Conservation (phyloP, 2,329 filamentous ascomycete species). For the Daldinia eschscholtzii region DNA sequence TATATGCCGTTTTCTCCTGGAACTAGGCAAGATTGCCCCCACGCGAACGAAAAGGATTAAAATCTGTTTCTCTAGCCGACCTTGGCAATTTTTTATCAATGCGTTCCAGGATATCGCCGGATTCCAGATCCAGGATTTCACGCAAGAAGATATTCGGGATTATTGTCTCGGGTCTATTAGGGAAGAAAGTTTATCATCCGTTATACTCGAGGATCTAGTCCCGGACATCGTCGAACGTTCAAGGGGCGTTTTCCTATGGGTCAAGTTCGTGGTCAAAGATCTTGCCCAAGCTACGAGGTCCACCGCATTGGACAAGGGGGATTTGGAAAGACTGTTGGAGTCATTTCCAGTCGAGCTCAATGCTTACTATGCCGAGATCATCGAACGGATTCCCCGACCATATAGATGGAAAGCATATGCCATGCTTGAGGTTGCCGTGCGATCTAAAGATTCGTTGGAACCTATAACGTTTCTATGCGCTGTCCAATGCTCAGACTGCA, state of each 20-base stretch:
- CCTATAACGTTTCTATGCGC: conserved; percentile 6
- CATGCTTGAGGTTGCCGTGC: conserved; percentile 18
- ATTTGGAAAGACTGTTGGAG: conserved; percentile 15
- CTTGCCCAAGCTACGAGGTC: conserved; percentile 14
- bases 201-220: conserved; percentile 1
- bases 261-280: conserved; percentile 33
- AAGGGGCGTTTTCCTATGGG: conserved; percentile 41
- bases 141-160: conserved; percentile 36
- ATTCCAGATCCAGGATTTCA: conserved; percentile 36
- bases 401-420: conserved; percentile 29
- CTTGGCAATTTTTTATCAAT: conserved; percentile 31
- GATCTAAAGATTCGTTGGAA: background rate
- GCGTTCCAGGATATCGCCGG: conserved; percentile 9
- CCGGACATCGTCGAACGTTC: conserved; percentile 25
- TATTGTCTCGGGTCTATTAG: conserved; percentile 31
- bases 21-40: conserved; percentile 13
- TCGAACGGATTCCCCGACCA: conserved; percentile 27
- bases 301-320: background rate
- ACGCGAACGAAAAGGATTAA: conserved; percentile 19
- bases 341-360: conserved; percentile 30
- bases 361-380: conserved; percentile 32
- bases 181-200: conserved; percentile 1
- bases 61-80: conserved; percentile 38
- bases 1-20: conserved; percentile 27
- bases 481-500: conserved; percentile 18